Conservation (phyloP, 1,284 basidiomycete genomes). For the Pseudozyma sp. region DNA sequence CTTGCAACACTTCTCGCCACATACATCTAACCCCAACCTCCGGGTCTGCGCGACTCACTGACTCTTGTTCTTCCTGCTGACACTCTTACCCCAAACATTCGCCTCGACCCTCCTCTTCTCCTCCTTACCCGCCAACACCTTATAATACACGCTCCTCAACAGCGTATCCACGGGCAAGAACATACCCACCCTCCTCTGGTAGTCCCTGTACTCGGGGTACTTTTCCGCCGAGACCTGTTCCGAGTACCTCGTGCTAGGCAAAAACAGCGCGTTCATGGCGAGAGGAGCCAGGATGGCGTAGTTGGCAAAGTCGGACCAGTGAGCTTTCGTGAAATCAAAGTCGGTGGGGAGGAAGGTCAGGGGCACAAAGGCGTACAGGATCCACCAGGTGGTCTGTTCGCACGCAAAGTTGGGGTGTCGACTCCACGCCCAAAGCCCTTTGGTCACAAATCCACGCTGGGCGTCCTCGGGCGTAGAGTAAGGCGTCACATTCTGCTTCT, state of each 20-base stretch:
- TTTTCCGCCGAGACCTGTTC: constrained; percentile 82
- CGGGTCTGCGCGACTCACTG: no score
- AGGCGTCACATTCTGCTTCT: constrained; percentile 27
- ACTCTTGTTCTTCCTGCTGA: constrained; percentile 33
- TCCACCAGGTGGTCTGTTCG: constrained; percentile 86
- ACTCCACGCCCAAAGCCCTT: constrained; percentile 84
- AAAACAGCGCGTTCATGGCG: constrained; percentile 59
- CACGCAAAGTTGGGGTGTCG: constrained; percentile 92
- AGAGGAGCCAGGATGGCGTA: constrained; percentile 57
- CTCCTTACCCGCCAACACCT: constrained; percentile 40
- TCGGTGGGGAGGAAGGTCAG: constrained; percentile 73
- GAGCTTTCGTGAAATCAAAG: constrained; percentile 52
- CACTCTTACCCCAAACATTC: constrained; percentile 56
- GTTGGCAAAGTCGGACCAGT: constrained; percentile 62
- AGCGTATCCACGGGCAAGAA: constrained; percentile 76
- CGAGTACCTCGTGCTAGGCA: constrained; percentile 76
- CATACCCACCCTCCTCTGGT: constrained; percentile 84
- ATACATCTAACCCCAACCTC: no score
- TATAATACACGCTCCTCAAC: constrained; percentile 67
- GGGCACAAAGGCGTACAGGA: constrained; percentile 70
- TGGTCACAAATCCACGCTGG: constrained; percentile 84
- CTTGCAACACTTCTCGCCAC: neutral
- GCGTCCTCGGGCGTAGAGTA: constrained; percentile 71
- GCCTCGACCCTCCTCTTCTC: constrained; percentile 44
- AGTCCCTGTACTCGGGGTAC: constrained; percentile 81